A percentile compares a stretch with the other conserved stretches of the same genome.
Conservation (phyloP, 352 stramenopile genomes). For the Phytophthora vignae region DNA sequence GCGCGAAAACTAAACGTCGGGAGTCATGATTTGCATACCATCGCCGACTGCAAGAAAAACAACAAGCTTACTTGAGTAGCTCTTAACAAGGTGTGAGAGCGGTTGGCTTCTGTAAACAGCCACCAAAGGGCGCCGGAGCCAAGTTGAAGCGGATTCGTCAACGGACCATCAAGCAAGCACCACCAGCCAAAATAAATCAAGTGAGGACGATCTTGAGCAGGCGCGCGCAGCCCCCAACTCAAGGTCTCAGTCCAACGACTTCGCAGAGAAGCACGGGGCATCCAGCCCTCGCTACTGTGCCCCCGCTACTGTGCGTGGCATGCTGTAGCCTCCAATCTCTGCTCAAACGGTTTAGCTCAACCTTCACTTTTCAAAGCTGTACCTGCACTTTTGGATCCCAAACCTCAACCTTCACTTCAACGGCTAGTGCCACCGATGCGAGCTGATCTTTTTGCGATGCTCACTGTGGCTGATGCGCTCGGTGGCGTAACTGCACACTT, state of each 20-base stretch:
- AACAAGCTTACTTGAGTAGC: too few species aligned
- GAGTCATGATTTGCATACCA: too few species aligned
- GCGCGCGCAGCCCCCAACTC: background rate
- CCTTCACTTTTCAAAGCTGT: too few species aligned
- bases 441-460: slow-evolving; percentile 32
- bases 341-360: background rate
- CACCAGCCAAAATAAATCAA: slow-evolving; percentile 10
- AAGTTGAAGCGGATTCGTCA: slow-evolving; percentile 8
- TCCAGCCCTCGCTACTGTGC: too few species aligned
- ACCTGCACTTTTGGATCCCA: slow-evolving; percentile 26
- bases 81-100: too few species aligned
- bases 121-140: slow-evolving; percentile 34
- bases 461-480: slow-evolving; percentile 8
- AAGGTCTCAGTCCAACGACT: background rate
- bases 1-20: too few species aligned
- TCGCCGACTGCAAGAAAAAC: too few species aligned
- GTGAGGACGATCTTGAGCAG: slow-evolving; percentile 8
- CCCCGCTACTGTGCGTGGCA: too few species aligned
- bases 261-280: background rate
- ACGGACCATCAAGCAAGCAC: background rate
- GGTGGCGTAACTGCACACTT: slow-evolving; percentile 3
- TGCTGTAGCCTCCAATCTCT: too few species aligned
- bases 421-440: background rate
- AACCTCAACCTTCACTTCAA: too few species aligned
- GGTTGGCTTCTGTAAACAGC: too few species aligned